phyloP scores from a whole-genome alignment of 805 yeast species.

The Cephaloascus albidus region DNA sequence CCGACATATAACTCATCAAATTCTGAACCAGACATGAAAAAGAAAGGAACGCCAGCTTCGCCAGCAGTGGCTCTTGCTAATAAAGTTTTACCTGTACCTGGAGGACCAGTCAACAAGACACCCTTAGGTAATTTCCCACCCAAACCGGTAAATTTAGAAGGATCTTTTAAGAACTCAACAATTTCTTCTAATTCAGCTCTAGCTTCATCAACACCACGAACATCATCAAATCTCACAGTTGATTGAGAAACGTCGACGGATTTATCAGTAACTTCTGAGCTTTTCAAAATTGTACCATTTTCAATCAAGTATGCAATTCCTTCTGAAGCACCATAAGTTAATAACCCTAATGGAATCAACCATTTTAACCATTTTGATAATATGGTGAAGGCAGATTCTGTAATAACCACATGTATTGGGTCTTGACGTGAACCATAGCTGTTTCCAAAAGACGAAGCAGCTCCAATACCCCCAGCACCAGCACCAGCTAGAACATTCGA shows the following conservation, averaged over 20 bases:
- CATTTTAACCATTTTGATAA: slow-evolving; percentile 84
- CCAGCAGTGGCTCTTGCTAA: slow-evolving; percentile 98
- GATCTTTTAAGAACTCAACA: slow-evolving; percentile 95
- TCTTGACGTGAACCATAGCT: slow-evolving; percentile 57
- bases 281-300: slow-evolving; percentile 71
- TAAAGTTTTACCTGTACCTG: slow-evolving; percentile 97
- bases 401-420: slow-evolving; percentile 89
- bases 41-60: slow-evolving; percentile 97
- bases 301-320: slow-evolving; percentile 76
- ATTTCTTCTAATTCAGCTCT: slow-evolving; percentile 95
- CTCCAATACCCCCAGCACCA: slow-evolving; percentile 7
- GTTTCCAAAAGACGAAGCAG: slow-evolving; percentile 4
- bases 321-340: slow-evolving; percentile 74
- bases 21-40: slow-evolving; percentile 97
- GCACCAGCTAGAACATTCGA: slow-evolving; percentile 6
- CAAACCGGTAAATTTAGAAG: slow-evolving; percentile 88
- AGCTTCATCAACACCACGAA: slow-evolving; percentile 97
- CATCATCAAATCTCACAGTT: slow-evolving; percentile 84
- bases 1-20: slow-evolving; percentile 98
- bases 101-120: slow-evolving; percentile 94
- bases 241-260: slow-evolving; percentile 78
- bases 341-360: slow-evolving; percentile 71
- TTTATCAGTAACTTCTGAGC: slow-evolving; percentile 64
- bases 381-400: slow-evolving; percentile 74
- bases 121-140: slow-evolving; percentile 99